A percentile compares a stretch with the other conserved stretches of the same genome.
These are phyloP conservation scores for Cyclanthera cordifolia DNA, from an alignment of 306 rosid genomes.

Conservation along the genomic window DNA sequence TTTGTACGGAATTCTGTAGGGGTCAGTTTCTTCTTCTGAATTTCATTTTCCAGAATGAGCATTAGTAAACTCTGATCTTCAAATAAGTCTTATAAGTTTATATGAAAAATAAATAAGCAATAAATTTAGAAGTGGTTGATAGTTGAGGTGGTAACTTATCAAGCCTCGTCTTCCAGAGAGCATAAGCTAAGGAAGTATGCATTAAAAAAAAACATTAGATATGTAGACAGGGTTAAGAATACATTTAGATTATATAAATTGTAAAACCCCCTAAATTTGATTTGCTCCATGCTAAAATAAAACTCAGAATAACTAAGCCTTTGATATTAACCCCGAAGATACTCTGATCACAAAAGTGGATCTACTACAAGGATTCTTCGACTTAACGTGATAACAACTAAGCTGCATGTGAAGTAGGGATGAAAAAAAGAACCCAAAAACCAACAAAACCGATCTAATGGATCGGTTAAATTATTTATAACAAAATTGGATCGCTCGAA, in stretches of 20 bases:
- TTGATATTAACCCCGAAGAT: neutral
- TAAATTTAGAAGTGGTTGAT: neutral
- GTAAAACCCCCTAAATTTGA: neutral
- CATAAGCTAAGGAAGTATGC: neutral
- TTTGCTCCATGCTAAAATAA: neutral
- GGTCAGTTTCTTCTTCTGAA: slow-evolving; percentile 96
- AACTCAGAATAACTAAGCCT: neutral
- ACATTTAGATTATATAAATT: neutral
- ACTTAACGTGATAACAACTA: too few relatives aligned
- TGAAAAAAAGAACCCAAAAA: too few relatives aligned
- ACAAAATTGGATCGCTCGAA: too few relatives aligned
- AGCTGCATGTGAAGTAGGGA: too few relatives aligned
- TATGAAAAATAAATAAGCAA: too few relatives aligned
- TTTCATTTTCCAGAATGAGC: slow-evolving; percentile 18
- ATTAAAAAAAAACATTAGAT: neutral
- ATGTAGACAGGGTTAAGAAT: neutral
- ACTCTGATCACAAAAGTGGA: too few relatives aligned
- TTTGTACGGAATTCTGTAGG: slow-evolving; percentile 57
- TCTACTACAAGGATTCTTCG: too few relatives aligned
- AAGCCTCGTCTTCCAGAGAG: neutral
- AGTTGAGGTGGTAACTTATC: neutral
- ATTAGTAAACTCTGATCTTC: neutral
- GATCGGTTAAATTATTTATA: too few relatives aligned
- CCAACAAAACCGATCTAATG: too few relatives aligned
- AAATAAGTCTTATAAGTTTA: too few relatives aligned